Conservation (phyloP, 129 eudicot genomes). For the Arctium minus region DNA sequence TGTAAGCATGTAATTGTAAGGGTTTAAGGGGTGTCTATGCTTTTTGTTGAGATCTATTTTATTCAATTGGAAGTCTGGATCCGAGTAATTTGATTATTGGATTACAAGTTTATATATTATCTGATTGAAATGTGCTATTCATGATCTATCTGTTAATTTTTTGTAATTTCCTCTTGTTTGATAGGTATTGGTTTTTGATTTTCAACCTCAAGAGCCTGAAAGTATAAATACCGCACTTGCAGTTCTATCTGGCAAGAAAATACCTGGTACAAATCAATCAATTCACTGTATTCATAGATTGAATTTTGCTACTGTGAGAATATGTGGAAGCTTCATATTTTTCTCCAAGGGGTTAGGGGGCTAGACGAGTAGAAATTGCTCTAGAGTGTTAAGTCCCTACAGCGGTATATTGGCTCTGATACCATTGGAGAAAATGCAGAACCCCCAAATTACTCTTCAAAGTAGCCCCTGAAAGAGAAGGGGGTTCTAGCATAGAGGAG, state of each 20-base stretch:
- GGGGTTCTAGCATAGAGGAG: neutral
- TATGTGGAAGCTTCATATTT: neutral
- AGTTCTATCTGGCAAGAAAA: slow-evolving; percentile 68
- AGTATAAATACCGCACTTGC: slow-evolving; percentile 60
- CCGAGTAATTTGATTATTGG: neutral
- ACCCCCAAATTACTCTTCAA: neutral
- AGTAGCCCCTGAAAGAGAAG: neutral
- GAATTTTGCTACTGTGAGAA: neutral
- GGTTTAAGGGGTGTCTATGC: neutral
- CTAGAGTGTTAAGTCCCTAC: no score
- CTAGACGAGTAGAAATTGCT: neutral
- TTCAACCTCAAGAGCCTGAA: slow-evolving; percentile 93
- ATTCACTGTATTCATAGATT: neutral
- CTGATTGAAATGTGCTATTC: neutral
- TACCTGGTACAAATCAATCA: slow-evolving; percentile 49
- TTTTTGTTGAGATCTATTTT: neutral
- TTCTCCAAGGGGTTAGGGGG: neutral
- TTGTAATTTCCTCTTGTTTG: neutral
- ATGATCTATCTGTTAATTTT: neutral
- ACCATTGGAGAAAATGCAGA: neutral
- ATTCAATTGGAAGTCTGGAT: neutral
- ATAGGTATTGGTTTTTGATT: slow-evolving; percentile 75
- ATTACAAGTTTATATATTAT: neutral
- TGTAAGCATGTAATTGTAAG: neutral
- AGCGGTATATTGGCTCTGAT: neutral